These are phyloP conservation scores for Solanum chmielewskii DNA, from an alignment of 257 asterid genomes.

Conservation along the genomic window DNA sequence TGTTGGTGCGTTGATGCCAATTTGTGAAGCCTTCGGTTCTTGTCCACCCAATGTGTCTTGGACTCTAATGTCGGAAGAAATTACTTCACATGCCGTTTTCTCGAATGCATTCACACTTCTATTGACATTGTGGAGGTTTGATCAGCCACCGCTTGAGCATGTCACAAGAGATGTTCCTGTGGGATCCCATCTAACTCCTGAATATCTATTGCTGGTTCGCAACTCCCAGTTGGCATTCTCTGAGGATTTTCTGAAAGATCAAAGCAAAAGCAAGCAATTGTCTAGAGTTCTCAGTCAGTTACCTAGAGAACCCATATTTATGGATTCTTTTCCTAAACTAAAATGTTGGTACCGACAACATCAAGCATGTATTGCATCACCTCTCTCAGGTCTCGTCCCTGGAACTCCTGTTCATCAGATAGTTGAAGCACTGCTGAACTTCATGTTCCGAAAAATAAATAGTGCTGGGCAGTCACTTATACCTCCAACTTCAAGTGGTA, in stretches of 20 bases:
- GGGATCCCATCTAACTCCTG: slow-evolving; percentile 81
- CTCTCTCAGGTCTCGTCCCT: slow-evolving; percentile 75
- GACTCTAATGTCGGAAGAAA: slow-evolving; percentile 62
- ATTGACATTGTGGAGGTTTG: slow-evolving; percentile 88
- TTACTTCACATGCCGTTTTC: slow-evolving; percentile 72
- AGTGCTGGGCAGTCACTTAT: slow-evolving; percentile 49
- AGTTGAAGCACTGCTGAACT: slow-evolving; percentile 69
- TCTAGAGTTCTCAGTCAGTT: slow-evolving; percentile 43
- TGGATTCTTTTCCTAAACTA: slow-evolving; percentile 85
- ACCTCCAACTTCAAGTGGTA: slow-evolving; percentile 70
- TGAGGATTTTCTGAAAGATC: slow-evolving; percentile 30
- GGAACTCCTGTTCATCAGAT: slow-evolving; percentile 87
- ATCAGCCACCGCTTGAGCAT: slow-evolving; percentile 78
- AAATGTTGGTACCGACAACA: slow-evolving; percentile 86
- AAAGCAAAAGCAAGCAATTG: slow-evolving; percentile 31
- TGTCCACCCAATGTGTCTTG: slow-evolving; percentile 74
- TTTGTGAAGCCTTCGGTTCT: slow-evolving; percentile 92
- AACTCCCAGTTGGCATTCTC: slow-evolving; percentile 52
- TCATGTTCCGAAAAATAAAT: slow-evolving; percentile 73
- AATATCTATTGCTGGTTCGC: slow-evolving; percentile 64
- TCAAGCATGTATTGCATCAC: slow-evolving; percentile 81
- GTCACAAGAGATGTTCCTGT: slow-evolving; percentile 65
- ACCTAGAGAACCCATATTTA: slow-evolving; percentile 47
- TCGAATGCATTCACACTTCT: slow-evolving; percentile 89
- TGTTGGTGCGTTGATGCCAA: slow-evolving; percentile 92